Conservation (phyloP, 2,329 filamentous ascomycete genomes). For the Calonectria ilicicola region DNA sequence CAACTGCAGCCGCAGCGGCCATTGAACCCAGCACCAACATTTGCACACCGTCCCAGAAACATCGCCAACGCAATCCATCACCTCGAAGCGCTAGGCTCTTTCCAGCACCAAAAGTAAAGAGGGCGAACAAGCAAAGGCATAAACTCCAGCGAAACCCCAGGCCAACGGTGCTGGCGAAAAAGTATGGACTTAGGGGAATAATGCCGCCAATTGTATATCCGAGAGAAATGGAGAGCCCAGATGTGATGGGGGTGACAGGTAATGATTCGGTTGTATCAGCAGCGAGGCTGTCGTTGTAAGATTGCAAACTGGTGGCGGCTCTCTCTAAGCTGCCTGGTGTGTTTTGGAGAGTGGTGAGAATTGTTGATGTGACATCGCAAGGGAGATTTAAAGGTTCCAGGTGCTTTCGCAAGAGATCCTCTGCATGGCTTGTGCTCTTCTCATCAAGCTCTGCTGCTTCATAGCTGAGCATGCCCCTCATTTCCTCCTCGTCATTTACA, state of each 20-base stretch:
- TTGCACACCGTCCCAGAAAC: slow-evolving; percentile 46
- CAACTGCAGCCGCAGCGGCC: slow-evolving; percentile 47
- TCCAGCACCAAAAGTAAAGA: slow-evolving; percentile 68
- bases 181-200: slow-evolving; percentile 72
- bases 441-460: slow-evolving; percentile 28
- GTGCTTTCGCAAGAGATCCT: slow-evolving; percentile 46
- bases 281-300: slow-evolving; percentile 24
- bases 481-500: slow-evolving; percentile 35
- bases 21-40: slow-evolving; percentile 50
- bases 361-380: slow-evolving; percentile 26
- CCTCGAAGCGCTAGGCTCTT: slow-evolving; percentile 59
- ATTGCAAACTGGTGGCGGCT: slow-evolving; percentile 34
- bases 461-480: slow-evolving; percentile 40
- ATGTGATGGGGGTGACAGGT: slow-evolving; percentile 54
- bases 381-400: slow-evolving; percentile 48
- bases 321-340: slow-evolving; percentile 47
- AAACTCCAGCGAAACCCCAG: slow-evolving; percentile 65
- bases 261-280: not conserved
- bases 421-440: slow-evolving; percentile 15
- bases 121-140: slow-evolving; percentile 62
- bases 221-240: slow-evolving; percentile 69
- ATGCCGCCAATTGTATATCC: slow-evolving; percentile 74
- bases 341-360: slow-evolving; percentile 42
- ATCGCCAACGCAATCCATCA: slow-evolving; percentile 27
- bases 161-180: slow-evolving; percentile 58